Percentiles rank a stretch among this genome's conserved stretches.
Conservation (phyloP, 2,329 filamentous ascomycete species). For the Didymella glomerata region DNA sequence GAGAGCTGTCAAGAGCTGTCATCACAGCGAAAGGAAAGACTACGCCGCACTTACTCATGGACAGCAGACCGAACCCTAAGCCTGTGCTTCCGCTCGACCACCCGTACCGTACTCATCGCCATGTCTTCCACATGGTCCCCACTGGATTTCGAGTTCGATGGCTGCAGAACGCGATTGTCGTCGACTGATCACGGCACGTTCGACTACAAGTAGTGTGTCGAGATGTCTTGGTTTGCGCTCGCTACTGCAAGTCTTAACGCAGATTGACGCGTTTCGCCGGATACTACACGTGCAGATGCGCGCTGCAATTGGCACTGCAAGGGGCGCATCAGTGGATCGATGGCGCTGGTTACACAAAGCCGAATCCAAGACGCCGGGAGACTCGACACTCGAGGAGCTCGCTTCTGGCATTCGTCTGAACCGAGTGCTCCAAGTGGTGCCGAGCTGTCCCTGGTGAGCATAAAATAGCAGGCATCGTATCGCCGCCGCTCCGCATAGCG, state of each 20-base stretch:
- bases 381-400: background rate
- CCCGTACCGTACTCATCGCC: background rate
- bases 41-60: background rate
- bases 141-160: background rate
- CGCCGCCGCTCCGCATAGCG: background rate
- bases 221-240: background rate
- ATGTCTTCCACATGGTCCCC: background rate
- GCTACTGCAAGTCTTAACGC: background rate
- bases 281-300: background rate
- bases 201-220: background rate
- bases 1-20: background rate
- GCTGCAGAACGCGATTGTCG: background rate
- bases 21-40: background rate
- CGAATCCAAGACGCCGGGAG: background rate
- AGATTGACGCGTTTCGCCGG: background rate
- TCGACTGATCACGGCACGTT: background rate
- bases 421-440: background rate
- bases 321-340: conserved; percentile 3
- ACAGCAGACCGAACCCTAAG: background rate
- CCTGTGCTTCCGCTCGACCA: background rate
- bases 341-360: background rate
- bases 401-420: background rate
- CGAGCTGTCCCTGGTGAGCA: background rate
- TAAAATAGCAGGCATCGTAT: no score
- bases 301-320: conserved; percentile 7